phyloP scores from a whole-genome alignment of 352 stramenopile genomes.

The Pythium sukuiense region DNA sequence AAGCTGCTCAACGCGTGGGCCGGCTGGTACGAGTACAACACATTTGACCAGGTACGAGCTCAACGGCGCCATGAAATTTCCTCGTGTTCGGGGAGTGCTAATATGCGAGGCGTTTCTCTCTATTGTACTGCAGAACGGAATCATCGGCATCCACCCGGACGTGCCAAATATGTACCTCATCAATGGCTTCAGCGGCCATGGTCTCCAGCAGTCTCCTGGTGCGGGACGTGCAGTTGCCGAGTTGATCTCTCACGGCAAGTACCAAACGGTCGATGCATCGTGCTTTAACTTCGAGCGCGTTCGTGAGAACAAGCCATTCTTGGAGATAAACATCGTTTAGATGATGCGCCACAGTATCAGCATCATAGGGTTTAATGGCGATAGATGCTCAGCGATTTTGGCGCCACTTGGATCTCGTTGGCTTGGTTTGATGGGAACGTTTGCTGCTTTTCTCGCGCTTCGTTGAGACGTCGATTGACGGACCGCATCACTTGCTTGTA shows the following conservation, averaged over 20 bases:
- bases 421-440: background rate
- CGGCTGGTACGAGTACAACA: conserved; percentile 89
- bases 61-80: background rate
- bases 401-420: conserved; percentile 7
- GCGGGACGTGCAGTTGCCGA: conserved; percentile 75
- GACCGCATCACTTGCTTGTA: conserved; percentile 69
- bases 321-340: conserved; percentile 80
- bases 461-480: conserved; percentile 60
- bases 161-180: conserved; percentile 81
- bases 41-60: conserved; percentile 64
- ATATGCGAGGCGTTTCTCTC: background rate
- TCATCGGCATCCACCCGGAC: conserved; percentile 77
- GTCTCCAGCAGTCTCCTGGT: conserved; percentile 77
- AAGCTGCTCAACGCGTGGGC: conserved; percentile 79
- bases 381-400: conserved; percentile 66
- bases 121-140: conserved; percentile 56
- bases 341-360: background rate
- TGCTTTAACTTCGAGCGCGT: conserved; percentile 74
- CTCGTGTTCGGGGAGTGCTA: background rate
- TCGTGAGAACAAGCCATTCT: conserved; percentile 64
- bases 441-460: conserved; percentile 41
- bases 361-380: conserved; percentile 37
- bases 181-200: conserved; percentile 86
- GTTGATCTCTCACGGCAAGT: conserved; percentile 67
- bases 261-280: conserved; percentile 73